phyloP scores from a whole-genome alignment of 768 basidiomycete species.

The Infundibulicybe gibba region DNA sequence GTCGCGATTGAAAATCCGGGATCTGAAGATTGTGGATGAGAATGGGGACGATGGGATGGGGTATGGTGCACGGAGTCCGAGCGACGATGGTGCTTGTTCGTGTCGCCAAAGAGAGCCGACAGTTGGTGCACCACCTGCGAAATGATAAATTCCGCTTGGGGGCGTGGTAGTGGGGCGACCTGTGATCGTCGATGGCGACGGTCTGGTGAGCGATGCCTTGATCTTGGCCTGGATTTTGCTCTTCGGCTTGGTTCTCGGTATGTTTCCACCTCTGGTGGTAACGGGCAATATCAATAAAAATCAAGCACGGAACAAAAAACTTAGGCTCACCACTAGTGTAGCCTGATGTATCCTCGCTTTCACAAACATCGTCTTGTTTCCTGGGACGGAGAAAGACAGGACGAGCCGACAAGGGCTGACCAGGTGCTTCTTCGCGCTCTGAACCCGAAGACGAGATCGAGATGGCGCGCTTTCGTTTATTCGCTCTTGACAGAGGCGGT shows the following conservation, averaged over 20 bases:
- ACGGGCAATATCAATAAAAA: background rate
- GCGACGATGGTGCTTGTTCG: too few species aligned
- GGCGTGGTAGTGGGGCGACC: conserved; percentile 32
- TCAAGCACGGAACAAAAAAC: too few species aligned
- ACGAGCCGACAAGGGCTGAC: background rate
- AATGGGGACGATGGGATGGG: too few species aligned
- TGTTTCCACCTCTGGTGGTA: conserved; percentile 1
- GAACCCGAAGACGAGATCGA: conserved; percentile 1
- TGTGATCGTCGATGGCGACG: conserved; percentile 15
- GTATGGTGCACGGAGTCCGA: too few species aligned
- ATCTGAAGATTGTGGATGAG: too few species aligned
- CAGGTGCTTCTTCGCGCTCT: background rate
- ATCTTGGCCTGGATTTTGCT: conserved; percentile 3
- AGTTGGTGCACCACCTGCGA: conserved; percentile 42
- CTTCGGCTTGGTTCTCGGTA: conserved; percentile 4
- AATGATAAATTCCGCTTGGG: conserved; percentile 37
- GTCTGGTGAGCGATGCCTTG: conserved; percentile 11
- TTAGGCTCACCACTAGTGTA: background rate
- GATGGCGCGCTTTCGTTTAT: conserved; percentile 18
- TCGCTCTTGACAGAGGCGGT: conserved; percentile 1
- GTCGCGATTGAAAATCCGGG: too few species aligned
- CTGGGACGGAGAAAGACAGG: too few species aligned
- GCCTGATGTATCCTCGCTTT: too few species aligned
- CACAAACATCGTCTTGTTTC: too few species aligned
- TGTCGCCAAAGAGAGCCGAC: conserved; percentile 23